Base-by-base conservation (phyloP, 164 flowering plant genomes). In the Vitis rotundifolia region DNA sequence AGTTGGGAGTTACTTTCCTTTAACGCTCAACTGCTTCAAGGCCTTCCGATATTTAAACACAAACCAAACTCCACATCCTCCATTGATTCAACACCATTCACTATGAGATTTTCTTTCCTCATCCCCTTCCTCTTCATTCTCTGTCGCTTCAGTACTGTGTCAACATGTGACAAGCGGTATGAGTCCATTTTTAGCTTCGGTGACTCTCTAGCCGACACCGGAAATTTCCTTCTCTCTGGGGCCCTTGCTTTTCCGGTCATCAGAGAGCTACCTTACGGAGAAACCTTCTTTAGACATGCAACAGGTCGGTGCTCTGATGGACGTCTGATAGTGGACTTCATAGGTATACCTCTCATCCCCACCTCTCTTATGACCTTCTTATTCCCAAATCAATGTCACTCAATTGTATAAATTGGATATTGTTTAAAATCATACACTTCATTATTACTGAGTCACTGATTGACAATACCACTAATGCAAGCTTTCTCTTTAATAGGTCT, bases 271-370 rank as follows among this genome's bases (percentile, higher is more conserved):
- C 90, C 89, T 10, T 87, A 83, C 47, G 90, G 90, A 0, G 76
- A 81, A 52, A 87, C 89, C 59, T 86, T 76, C 78, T 87, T 84
- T 54, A 26, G 54, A 0, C 82, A 62, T 37, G 51, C 89, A 3
- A 85, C 91, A 0, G 89, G 92, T 1, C 85, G 90, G 3, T 84
- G 79, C 79, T 85, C 88, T 6, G 76, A 88, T 52, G 92, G 92
- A 2, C 91, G 88, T 12, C 75, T 87, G 5, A 49, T 88, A 1
- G 59, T 85, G 14, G 92, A 88, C 70, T 88, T 87, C 75, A 67
- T 87, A 1, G 91, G 92, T 88, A 80, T 18, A 10, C 8, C 51
- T 62, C 14, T 49, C 29, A 44, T 18, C 55, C 22, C 22, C 26
- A 29, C 14, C 9, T 60, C 26, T 60, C 44, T 37, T 37, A 0